Percentiles rank a stretch among this genome's conserved stretches.
Conservation (phyloP, 345 rosid species). For the Eucalyptus erythrocorys region DNA sequence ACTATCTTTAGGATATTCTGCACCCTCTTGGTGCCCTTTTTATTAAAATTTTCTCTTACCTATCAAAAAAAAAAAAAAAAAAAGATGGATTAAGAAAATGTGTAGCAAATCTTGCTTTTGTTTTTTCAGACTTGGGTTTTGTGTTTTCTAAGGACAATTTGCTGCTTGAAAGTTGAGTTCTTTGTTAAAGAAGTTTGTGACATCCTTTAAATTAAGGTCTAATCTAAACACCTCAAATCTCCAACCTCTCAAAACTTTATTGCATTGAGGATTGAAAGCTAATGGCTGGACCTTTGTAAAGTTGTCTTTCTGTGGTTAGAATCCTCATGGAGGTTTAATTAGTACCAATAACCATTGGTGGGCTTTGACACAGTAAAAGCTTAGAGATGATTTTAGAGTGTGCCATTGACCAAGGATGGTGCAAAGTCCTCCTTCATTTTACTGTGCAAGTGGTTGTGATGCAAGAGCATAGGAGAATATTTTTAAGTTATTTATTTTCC, state of each 20-base stretch:
- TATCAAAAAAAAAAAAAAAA: neutral
- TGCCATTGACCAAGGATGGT: neutral
- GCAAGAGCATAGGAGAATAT: neutral
- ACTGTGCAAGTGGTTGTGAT: neutral
- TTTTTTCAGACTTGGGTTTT: neutral
- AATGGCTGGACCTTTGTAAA: neutral
- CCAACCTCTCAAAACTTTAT: neutral
- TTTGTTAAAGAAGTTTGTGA: neutral
- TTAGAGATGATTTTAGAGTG: neutral
- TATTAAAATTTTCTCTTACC: neutral
- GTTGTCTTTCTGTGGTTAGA: neutral
- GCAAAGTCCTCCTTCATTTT: neutral
- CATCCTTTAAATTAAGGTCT: neutral
- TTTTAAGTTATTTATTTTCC: neutral
- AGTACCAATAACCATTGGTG: neutral
- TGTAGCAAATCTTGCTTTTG: neutral
- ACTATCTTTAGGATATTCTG: neutral
- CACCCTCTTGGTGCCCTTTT: neutral
- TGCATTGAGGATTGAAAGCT: neutral
- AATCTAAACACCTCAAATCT: neutral
- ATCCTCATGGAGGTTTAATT: neutral
- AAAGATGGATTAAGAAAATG: neutral
- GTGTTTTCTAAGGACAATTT: neutral
- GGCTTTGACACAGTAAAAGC: neutral
- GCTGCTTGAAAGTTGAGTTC: neutral